phyloP scores from a whole-genome alignment of 352 stramenopile genomes.

The Phytopythium montanum region DNA sequence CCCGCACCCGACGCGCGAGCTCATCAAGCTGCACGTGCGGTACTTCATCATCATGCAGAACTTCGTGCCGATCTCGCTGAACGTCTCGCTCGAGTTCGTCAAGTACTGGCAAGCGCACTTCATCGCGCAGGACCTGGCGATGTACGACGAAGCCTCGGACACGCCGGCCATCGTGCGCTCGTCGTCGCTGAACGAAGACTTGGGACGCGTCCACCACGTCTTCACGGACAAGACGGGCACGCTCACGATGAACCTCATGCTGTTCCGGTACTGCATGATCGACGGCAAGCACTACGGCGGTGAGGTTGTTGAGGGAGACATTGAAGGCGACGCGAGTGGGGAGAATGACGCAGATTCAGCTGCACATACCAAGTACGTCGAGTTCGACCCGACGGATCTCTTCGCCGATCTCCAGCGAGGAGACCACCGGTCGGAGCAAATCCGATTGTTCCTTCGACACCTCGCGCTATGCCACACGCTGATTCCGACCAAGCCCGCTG shows the following conservation, averaged over 20 bases:
- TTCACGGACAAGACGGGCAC: conserved; percentile 97
- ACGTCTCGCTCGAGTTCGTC: conserved; percentile 96
- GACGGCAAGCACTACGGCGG: conserved; percentile 91
- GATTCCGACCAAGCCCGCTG: no score
- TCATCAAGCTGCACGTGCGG: conserved; percentile 80
- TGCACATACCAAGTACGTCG: conserved; percentile 35
- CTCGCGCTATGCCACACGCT: conserved; percentile 82
- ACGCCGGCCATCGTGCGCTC: conserved; percentile 80
- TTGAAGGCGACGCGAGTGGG: conserved; percentile 17
- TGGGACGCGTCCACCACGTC: conserved; percentile 89
- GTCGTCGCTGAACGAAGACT: conserved; percentile 89
- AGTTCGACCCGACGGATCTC: conserved; percentile 68
- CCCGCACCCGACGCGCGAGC: conserved; percentile 48
- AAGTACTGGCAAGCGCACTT: conserved; percentile 96
- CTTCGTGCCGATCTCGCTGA: conserved; percentile 98
- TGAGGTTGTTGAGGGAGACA: conserved; percentile 46
- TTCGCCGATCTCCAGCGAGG: conserved; percentile 49
- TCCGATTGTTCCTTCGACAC: conserved; percentile 65
- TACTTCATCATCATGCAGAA: conserved; percentile 98
- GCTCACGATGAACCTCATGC: conserved; percentile 95
- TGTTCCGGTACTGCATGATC: conserved; percentile 95
- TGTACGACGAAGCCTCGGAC: conserved; percentile 91
- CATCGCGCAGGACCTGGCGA: conserved; percentile 90
- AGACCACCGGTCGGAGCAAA: conserved; percentile 32
- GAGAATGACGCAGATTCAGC: background rate